Base-by-base conservation (phyloP, 192 early-diverging fungal genomes). In the Linnemannia zychae region DNA sequence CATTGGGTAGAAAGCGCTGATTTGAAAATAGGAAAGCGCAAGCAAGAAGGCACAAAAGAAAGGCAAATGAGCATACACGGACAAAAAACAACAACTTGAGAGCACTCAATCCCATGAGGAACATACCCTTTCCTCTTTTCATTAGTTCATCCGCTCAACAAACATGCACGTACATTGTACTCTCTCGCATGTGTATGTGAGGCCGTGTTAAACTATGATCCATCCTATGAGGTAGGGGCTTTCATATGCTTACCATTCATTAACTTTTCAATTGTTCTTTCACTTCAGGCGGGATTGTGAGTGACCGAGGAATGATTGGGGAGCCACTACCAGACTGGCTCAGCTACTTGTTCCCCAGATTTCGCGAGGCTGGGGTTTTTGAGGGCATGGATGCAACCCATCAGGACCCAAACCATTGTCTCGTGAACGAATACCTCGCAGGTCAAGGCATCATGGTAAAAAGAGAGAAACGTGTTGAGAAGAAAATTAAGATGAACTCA, bases 371-470 rank as follows among this genome's bases (percentile, higher is more conserved):
- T 37, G 75, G 67, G 12, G 75, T 88, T 15, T 88, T 88, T 80
- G 70, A 85, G 28, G 75, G 67, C 20, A 84, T 90, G 48, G 88
- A 89, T 71, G 84, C 86, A 16, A 69, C 72, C 17, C 82, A 90
- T 6, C 52, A 47, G 11, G 75, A 77, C 7, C 90, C 90, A 34
- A 91, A 91, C 66, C 90, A 91, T 70, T 81, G 86, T 36, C 78
- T 91, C 1, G 85, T 91, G 24, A 91, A 91, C 74, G 90, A 91
- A 36, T 91, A 91, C 71, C 71, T 90, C 48, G 72, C 88, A 34
- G 89, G 89, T 9, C 90, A 91, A 52, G 90, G 90, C 17, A 91
- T 91, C 67, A 78, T 91, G 77, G 88, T 89, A 88, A 53, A 31
- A 63, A 28, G 31, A 44, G 31, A 44, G 4, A 44, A 3, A 28